Conservation (phyloP, 306 rosid genomes). For the Ochetophila trinervis region DNA sequence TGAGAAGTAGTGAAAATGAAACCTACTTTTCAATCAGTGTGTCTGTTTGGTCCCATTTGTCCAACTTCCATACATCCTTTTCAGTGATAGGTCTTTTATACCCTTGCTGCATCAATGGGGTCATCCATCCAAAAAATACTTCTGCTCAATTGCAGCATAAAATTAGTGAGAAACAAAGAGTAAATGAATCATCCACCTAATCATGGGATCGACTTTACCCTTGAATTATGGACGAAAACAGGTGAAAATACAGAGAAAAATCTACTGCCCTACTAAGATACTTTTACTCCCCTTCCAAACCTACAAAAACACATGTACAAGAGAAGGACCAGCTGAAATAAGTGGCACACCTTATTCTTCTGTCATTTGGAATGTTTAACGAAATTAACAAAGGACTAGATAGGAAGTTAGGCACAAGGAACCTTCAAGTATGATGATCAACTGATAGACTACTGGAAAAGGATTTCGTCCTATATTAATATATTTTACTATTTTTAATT, state of each 20-base stretch:
- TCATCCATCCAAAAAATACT: slow-evolving; percentile 77
- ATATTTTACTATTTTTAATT: neutral
- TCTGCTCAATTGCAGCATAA: slow-evolving; percentile 39
- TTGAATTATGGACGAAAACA: neutral
- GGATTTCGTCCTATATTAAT: neutral
- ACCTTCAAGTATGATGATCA: neutral
- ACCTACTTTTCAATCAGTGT: slow-evolving; percentile 50
- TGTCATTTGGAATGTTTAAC: neutral
- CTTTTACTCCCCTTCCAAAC: too few relatives aligned
- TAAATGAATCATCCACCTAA: neutral
- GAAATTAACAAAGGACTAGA: neutral
- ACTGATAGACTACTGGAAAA: neutral
- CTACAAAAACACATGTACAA: too few relatives aligned
- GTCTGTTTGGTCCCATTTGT: slow-evolving; percentile 75
- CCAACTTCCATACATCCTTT: slow-evolving; percentile 86
- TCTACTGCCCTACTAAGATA: neutral
- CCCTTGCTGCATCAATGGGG: slow-evolving; percentile 78
- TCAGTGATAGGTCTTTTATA: slow-evolving; percentile 68
- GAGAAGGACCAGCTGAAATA: neutral
- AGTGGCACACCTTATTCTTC: neutral
- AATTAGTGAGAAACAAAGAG: slow-evolving; percentile 5
- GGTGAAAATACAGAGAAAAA: neutral
- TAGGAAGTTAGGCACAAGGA: neutral
- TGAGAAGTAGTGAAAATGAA: slow-evolving; percentile 15
- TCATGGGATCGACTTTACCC: neutral